Evolutionary conservation across 2,329 filamentous ascomycete genomes (phyloP).

Genomic region (Aspergillus novoparasiticus): DNA sequence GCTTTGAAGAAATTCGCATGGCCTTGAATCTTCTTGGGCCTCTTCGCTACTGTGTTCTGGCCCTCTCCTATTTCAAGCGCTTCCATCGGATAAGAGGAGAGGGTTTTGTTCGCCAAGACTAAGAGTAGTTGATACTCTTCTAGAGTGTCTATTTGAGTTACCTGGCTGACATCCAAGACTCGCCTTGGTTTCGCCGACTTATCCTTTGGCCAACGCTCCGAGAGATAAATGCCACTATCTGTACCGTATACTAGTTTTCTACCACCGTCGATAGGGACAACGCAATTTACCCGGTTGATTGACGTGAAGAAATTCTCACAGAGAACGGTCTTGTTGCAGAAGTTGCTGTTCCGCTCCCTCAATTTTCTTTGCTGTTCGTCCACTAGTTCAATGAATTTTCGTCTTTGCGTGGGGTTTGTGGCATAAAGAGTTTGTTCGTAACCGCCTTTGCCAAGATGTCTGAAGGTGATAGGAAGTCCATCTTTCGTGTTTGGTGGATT

Average conservation of each 20-base stretch:
- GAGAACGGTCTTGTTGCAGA: conserved; percentile 68
- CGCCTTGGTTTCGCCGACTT: conserved; percentile 71
- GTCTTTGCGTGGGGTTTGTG: conserved; percentile 78
- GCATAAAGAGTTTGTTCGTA: conserved; percentile 92
- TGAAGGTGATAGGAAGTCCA: conserved; percentile 93
- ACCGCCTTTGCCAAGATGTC: conserved; percentile 90
- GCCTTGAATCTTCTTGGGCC: conserved; percentile 93
- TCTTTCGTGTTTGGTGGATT: conserved; percentile 62
- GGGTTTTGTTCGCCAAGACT: conserved; percentile 88
- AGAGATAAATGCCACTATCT: conserved; percentile 89
- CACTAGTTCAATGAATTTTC: conserved; percentile 97
- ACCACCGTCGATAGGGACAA: conserved; percentile 91
- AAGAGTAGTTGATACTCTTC: conserved; percentile 93
- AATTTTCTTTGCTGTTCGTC: conserved; percentile 86
- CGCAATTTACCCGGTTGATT: conserved; percentile 88
- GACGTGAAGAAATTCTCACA: conserved; percentile 91
- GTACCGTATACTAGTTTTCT: conserved; percentile 94
- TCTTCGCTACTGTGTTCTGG: conserved; percentile 72
- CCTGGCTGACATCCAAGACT: conserved; percentile 81
- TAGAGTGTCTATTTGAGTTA: conserved; percentile 93
- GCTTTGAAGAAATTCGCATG: conserved; percentile 99
- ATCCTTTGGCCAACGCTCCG: conserved; percentile 87
- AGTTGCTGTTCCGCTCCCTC: conserved; percentile 69
- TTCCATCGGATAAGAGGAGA: conserved; percentile 85
- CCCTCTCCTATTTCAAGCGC: conserved; percentile 81